Evolutionary conservation across 305 asterid genomes (phyloP), one percentile per base, ranked within the genome.

Genomic region (Solanum hybrid): DNA sequence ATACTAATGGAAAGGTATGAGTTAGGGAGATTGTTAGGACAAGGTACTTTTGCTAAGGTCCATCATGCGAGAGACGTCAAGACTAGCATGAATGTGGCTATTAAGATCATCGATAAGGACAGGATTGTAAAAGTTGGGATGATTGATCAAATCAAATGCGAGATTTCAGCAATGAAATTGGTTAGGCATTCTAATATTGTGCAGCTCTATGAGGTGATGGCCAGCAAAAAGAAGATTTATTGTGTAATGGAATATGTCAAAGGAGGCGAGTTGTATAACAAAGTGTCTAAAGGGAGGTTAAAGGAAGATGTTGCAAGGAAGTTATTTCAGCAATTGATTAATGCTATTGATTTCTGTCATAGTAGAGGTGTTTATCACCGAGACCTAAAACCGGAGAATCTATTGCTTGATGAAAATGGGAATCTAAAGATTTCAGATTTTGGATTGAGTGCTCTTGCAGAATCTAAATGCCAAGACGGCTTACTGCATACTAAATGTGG

Each of bases 11-110:
- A 94, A 51, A 92, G 91, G 75, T 95, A 95, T 20, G 97, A 95
- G 93, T 42, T 95, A 87, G 97, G 98, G 89, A 95, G 94, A 92
- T 87, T 95, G 92, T 94, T 96, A 33, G 98, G 98, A 57, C 98
- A 96, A 91, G 98, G 97, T 26, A 93, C 95, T 88, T 95, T 94
- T 86, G 98, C 98, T 31, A 95, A 96, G 92, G 98, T 96, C n/a
- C 91, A 94, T 92, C 96, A 91, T 81, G 98, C 95, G 7, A 92
- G 95, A 87, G 93, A 94, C 64, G 61, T 96, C 83, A 89, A 90
- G 89, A 94, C 89, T 31, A 93, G 95, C 14, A 29, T 26, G 39
- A 93, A 92, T 46, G 97, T 95, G 57, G 98, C 98, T 71, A 93
- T 96, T 83, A 95, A 96, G 93, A 88, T 95, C 4, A 92, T 95